Conservation (phyloP, 2,329 filamentous ascomycete genomes). For the Paracamarosporium sp. region DNA sequence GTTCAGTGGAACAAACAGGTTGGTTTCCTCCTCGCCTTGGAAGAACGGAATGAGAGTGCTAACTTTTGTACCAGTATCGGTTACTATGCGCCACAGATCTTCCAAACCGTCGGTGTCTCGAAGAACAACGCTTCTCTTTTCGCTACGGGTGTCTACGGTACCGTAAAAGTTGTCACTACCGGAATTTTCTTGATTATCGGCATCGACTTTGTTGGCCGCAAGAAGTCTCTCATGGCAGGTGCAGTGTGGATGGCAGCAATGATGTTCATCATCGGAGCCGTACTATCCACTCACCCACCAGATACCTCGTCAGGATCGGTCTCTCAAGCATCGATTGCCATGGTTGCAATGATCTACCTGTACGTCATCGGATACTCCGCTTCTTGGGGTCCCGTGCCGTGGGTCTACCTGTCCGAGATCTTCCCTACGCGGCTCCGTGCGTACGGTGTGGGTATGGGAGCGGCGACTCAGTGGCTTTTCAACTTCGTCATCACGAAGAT, state of each 20-base stretch:
- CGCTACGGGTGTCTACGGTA: conserved; percentile 72
- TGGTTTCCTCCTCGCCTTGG: background rate
- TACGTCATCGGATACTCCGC: conserved; percentile 77
- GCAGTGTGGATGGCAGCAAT: conserved; percentile 72
- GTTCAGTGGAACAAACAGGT: conserved; percentile 32
- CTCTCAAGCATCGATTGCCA: conserved; percentile 68
- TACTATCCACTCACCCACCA: conserved; percentile 40
- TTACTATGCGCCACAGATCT: conserved; percentile 40
- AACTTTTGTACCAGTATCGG: conserved; percentile 46
- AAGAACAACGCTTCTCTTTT: conserved; percentile 61
- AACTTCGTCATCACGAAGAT: conserved; percentile 53
- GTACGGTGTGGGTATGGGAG: conserved; percentile 45
- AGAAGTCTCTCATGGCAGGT: conserved; percentile 66
- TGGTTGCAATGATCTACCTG: conserved; percentile 72
- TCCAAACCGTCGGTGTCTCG: conserved; percentile 50
- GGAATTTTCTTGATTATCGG: conserved; percentile 68
- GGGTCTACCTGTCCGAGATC: conserved; percentile 70
- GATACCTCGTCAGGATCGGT: conserved; percentile 29
- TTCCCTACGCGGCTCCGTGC: conserved; percentile 54
- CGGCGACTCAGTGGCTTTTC: conserved; percentile 35
- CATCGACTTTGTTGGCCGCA: conserved; percentile 69
- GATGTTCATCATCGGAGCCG: conserved; percentile 68
- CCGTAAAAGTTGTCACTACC: conserved; percentile 68
- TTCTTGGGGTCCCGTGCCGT: conserved; percentile 74
- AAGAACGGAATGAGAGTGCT: background rate